Percentiles rank a stretch among this genome's conserved stretches.
phyloP scores from a whole-genome alignment of 106 monocot species.

The Phalaenopsis aphrodite region DNA sequence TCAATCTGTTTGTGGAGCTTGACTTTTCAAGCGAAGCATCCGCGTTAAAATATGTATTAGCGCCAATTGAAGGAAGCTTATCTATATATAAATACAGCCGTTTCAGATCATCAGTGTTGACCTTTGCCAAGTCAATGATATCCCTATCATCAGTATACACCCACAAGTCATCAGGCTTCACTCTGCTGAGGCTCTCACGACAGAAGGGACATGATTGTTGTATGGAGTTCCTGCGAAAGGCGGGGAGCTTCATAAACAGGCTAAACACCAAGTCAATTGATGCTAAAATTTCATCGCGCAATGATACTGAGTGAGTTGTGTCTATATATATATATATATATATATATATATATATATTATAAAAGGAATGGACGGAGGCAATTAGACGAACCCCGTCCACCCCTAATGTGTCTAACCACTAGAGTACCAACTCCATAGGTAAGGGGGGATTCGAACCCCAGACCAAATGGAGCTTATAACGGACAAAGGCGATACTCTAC shows the following conservation, averaged over 20 bases:
- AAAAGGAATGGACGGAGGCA: no score
- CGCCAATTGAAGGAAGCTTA: slow-evolving; percentile 48
- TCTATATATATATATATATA: no score
- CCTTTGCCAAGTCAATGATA: slow-evolving; percentile 35
- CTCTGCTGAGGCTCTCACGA: slow-evolving; percentile 44
- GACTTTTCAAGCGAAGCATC: slow-evolving; percentile 38
- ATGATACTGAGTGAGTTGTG: no score
- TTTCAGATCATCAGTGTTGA: slow-evolving; percentile 43
- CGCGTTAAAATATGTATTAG: slow-evolving; percentile 26
- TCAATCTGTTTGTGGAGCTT: slow-evolving; percentile 4
- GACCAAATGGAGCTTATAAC: no score
- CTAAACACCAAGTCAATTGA: neutral
- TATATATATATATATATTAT: no score
- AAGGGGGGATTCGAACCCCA: no score
- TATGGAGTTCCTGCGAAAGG: slow-evolving; percentile 47
- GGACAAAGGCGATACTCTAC: no score
- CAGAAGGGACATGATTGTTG: slow-evolving; percentile 80
- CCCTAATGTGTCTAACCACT: no score
- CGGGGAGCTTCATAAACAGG: neutral
- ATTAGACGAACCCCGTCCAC: no score
- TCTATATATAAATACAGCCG: slow-evolving; percentile 63
- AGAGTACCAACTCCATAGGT: no score
- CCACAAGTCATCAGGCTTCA: slow-evolving; percentile 43
- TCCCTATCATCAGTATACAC: slow-evolving; percentile 40
- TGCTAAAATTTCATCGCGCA: neutral